A percentile compares a stretch with the other conserved stretches of the same genome.
Conservation (phyloP, 2,329 filamentous ascomycete species). For the Nannizzia gypsea region DNA sequence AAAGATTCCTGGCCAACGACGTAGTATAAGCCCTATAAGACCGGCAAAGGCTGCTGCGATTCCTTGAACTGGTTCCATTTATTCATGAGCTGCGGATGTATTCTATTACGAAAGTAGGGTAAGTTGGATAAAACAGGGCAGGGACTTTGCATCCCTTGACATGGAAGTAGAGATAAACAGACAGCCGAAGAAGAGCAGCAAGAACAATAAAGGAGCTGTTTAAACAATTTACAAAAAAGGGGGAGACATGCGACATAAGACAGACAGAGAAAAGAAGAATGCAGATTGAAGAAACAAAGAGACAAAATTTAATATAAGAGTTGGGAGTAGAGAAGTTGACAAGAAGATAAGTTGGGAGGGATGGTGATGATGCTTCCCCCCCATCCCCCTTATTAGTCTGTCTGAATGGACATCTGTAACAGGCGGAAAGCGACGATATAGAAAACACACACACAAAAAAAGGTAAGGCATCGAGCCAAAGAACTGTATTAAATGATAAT, state of each 20-base stretch:
- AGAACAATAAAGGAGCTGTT: neutral
- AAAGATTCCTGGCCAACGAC: no score
- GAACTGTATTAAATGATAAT: slow-evolving; percentile 2
- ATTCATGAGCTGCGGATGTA: neutral
- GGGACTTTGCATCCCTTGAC: neutral
- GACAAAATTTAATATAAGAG: slow-evolving; percentile 2
- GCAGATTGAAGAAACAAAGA: neutral
- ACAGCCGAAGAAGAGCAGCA: neutral
- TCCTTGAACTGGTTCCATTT: neutral
- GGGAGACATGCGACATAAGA: neutral
- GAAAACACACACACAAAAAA: neutral
- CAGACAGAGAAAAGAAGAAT: neutral
- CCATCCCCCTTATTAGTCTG: neutral
- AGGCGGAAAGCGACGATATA: neutral
- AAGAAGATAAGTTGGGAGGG: neutral
- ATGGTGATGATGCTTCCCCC: neutral
- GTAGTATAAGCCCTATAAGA: no score
- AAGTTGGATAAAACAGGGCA: neutral
- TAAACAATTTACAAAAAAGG: neutral
- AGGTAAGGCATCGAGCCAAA: neutral
- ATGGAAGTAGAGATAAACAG: neutral
- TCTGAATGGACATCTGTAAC: neutral
- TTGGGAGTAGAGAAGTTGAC: neutral
- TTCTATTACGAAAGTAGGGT: neutral
- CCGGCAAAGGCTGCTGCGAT: no score